These are phyloP conservation scores for Cryptosporidium viatorum DNA, from an alignment of 169 alveolate genomes.

Conservation along the genomic window DNA sequence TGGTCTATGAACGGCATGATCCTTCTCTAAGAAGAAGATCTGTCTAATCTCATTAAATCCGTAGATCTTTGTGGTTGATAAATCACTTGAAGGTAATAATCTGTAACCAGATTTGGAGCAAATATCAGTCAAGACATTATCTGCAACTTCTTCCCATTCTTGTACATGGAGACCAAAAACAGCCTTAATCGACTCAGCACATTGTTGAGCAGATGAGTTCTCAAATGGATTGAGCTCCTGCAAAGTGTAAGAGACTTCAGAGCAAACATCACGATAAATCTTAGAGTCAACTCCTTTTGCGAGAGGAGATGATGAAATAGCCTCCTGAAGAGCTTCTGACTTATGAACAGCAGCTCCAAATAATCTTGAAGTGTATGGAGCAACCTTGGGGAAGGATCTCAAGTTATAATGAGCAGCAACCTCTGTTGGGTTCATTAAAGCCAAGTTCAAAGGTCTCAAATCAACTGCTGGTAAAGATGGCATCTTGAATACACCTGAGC, in stretches of 20 bases:
- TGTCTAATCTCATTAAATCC: not conserved
- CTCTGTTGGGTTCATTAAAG: slow-evolving; percentile 54
- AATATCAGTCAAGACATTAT: slow-evolving; percentile 27
- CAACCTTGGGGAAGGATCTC: slow-evolving; percentile 56
- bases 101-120: slow-evolving; percentile 68
- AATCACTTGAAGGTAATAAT: slow-evolving; percentile 14
- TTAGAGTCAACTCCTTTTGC: slow-evolving; percentile 55
- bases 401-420: slow-evolving; percentile 58
- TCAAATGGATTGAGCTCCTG: slow-evolving; percentile 73
- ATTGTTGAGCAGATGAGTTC: slow-evolving; percentile 59
- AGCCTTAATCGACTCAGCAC: slow-evolving; percentile 52
- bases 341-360: slow-evolving; percentile 53
- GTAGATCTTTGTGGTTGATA: slow-evolving; percentile 14
- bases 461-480: slow-evolving; percentile 67
- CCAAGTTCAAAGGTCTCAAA: slow-evolving; percentile 66
- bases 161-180: slow-evolving; percentile 60
- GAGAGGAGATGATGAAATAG: slow-evolving; percentile 59
- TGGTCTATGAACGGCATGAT: slow-evolving; percentile 60
- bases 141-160: slow-evolving; percentile 53
- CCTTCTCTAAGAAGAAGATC: slow-evolving; percentile 43
- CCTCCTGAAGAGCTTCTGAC: slow-evolving; percentile 69
- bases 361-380: slow-evolving; percentile 66
- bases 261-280: slow-evolving; percentile 69
- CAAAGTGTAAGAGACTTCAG: slow-evolving; percentile 56
- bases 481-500: slow-evolving; percentile 33